These are phyloP conservation scores for Lasiodiplodia hormozganensis DNA, from an alignment of 2,329 filamentous ascomycete genomes.

Conservation along the genomic window DNA sequence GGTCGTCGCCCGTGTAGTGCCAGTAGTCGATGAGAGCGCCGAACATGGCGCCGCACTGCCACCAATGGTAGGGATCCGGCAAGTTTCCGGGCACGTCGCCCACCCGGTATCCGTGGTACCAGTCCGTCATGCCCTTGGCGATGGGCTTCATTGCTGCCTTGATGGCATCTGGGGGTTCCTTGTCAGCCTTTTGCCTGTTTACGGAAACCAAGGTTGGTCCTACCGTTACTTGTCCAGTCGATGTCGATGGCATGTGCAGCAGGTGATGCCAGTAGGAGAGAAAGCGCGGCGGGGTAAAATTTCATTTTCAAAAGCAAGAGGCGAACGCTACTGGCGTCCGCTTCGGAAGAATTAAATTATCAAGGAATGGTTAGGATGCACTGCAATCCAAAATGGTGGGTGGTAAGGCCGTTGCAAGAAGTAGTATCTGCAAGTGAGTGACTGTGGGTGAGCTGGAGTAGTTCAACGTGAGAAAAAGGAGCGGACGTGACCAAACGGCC, in stretches of 20 bases:
- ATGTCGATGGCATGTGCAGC: conserved; percentile 4
- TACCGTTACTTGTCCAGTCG: conserved; percentile 17
- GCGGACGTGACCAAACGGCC: conserved; percentile 8
- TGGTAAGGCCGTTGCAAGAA: neutral
- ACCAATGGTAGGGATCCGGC: conserved; percentile 37
- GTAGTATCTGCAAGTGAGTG: neutral
- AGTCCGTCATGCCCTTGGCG: conserved; percentile 57
- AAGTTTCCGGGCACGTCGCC: conserved; percentile 62
- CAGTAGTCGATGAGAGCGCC: conserved; percentile 31
- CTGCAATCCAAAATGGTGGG: too few species aligned
- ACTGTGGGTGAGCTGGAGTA: conserved; percentile 1
- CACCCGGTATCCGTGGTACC: conserved; percentile 66
- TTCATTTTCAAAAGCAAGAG: neutral
- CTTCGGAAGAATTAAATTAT: neutral
- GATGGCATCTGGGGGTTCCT: conserved; percentile 61
- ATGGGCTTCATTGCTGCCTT: conserved; percentile 64
- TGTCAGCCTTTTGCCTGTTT: neutral
- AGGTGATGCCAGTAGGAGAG: conserved; percentile 2
- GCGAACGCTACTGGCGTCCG: neutral
- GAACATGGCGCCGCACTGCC: conserved; percentile 35
- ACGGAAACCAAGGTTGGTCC: neutral
- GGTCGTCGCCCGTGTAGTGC: conserved; percentile 34
- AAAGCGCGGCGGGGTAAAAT: neutral
- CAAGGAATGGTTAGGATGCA: too few species aligned
- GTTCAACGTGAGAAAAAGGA: conserved; percentile 1